Evolutionary conservation across 345 rosid genomes (phyloP).

Genomic region (rapeseed (Brassica napus)): DNA sequence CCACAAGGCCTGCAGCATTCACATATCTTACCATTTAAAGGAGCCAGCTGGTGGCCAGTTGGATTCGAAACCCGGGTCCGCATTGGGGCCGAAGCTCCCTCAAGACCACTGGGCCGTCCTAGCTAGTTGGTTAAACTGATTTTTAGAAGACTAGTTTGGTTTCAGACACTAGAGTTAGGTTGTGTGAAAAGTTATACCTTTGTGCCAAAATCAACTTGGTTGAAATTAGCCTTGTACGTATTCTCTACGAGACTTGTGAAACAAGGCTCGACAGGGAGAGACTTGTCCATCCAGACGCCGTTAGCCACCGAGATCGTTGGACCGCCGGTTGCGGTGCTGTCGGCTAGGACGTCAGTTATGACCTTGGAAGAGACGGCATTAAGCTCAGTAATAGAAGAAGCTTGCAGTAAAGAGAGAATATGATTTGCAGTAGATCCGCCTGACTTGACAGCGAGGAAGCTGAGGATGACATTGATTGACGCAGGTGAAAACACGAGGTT

Average conservation of each 20-base stretch:
- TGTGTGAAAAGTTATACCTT: constrained; percentile 45
- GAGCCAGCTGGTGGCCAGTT: too few species aligned
- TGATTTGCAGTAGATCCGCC: constrained; percentile 52
- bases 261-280: constrained; percentile 51
- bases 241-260: constrained; percentile 57
- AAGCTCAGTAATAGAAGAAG: constrained; percentile 59
- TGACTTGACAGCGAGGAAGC: background rate
- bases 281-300: constrained; percentile 62
- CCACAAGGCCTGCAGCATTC: too few species aligned
- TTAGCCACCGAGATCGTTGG: constrained; percentile 57
- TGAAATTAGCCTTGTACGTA: constrained; percentile 58
- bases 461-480: background rate
- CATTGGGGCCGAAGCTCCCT: too few species aligned
- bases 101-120: too few species aligned
- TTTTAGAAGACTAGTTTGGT: background rate
- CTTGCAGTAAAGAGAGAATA: constrained; percentile 64
- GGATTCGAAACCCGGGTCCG: too few species aligned
- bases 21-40: too few species aligned
- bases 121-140: too few species aligned
- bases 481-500: background rate
- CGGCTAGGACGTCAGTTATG: constrained; percentile 56
- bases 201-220: constrained; percentile 62
- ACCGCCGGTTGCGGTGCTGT: constrained; percentile 61
- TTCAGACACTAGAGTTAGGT: background rate
- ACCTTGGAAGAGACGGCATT: constrained; percentile 57